Conservation (phyloP, 2,329 filamentous ascomycete species). For the Fusarium sublunatum region DNA sequence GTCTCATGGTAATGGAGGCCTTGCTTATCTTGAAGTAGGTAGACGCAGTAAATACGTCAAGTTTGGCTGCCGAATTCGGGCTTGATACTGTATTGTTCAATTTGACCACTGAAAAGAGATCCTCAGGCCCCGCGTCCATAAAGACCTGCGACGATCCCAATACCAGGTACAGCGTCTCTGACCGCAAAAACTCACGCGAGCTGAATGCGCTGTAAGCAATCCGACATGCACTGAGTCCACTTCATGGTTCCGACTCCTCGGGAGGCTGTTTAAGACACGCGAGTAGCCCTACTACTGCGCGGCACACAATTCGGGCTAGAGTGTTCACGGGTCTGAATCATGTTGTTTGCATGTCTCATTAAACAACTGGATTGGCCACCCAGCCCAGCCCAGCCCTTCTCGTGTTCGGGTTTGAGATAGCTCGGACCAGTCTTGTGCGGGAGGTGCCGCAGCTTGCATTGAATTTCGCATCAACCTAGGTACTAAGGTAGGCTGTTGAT, state of each 20-base stretch:
- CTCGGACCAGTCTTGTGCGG: conserved; percentile 26
- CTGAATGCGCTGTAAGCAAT: background rate
- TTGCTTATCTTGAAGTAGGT: too few species aligned
- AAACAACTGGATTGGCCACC: conserved; percentile 33
- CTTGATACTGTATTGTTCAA: too few species aligned
- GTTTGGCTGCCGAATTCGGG: too few species aligned
- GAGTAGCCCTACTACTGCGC: conserved; percentile 8
- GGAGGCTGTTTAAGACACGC: conserved; percentile 23
- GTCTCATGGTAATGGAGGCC: too few species aligned
- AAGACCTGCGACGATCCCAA: conserved; percentile 9
- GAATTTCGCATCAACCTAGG: conserved; percentile 6
- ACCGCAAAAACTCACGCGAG: conserved; percentile 24
- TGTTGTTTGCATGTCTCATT: conserved; percentile 31
- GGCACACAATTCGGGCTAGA: background rate
- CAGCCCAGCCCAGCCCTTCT: conserved; percentile 17
- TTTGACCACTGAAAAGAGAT: too few species aligned
- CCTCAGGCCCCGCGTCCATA: conserved; percentile 19
- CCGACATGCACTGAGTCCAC: background rate
- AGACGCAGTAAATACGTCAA: too few species aligned
- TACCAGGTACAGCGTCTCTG: conserved; percentile 11
- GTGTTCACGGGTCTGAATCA: conserved; percentile 30
- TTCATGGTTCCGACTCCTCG: conserved; percentile 12
- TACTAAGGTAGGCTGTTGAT: background rate
- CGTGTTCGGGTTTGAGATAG: conserved; percentile 37
- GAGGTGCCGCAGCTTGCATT: conserved; percentile 32